Conservation (phyloP, 768 basidiomycete species). For the Podaxis carcinomalis region DNA sequence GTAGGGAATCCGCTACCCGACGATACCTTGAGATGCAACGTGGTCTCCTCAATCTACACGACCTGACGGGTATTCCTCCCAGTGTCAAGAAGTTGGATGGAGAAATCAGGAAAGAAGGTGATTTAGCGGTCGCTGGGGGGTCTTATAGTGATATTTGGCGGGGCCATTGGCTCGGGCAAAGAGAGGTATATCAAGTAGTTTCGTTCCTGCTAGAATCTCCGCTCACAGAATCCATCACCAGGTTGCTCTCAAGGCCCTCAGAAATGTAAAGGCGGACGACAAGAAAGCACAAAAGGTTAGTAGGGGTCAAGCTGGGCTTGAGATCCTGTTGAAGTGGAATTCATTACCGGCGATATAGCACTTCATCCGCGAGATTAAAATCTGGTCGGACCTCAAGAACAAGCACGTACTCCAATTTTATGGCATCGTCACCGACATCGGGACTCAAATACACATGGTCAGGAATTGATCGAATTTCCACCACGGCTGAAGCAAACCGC, state of each 20-base stretch:
- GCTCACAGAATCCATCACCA: slow-evolving; percentile 15
- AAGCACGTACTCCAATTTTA: slow-evolving; percentile 50
- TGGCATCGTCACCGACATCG: slow-evolving; percentile 52
- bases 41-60: neutral
- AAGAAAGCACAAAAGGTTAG: slow-evolving; percentile 37
- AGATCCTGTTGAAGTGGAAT: neutral
- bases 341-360: slow-evolving; percentile 28
- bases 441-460: slow-evolving; percentile 46
- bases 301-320: neutral
- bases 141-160: slow-evolving; percentile 50
- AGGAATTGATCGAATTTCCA: neutral
- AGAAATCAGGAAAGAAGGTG: slow-evolving; percentile 38
- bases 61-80: slow-evolving; percentile 42
- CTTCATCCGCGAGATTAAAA: slow-evolving; percentile 49
- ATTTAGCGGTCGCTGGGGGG: slow-evolving; percentile 46
- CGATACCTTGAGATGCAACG: neutral
- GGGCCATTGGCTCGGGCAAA: slow-evolving; percentile 49
- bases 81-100: slow-evolving; percentile 46
- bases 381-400: slow-evolving; percentile 51
- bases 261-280: slow-evolving; percentile 40
- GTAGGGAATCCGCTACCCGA: slow-evolving; percentile 8
- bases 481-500: neutral
- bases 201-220: neutral
- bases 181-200: slow-evolving; percentile 32
- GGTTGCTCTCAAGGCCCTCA: slow-evolving; percentile 57